Conservation (phyloP, 2,329 filamentous ascomycete genomes). For the Aspergillus hortae region DNA sequence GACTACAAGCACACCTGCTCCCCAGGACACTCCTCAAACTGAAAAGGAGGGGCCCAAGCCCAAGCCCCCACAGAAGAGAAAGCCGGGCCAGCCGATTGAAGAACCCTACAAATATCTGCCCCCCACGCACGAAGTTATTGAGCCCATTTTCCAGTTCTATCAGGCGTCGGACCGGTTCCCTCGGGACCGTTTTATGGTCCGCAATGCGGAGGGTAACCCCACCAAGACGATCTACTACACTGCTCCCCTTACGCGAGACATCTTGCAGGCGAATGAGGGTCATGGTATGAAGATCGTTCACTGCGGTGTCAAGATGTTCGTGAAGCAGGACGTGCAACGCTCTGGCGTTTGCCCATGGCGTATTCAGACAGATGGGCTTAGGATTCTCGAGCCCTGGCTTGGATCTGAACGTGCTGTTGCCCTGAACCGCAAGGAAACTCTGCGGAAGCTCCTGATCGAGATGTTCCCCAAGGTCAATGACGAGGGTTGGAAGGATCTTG, state of each 20-base stretch:
- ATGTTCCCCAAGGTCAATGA: slow-evolving; percentile 91
- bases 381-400: slow-evolving; percentile 87
- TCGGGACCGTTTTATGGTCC: slow-evolving; percentile 88
- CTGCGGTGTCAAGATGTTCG: slow-evolving; percentile 97
- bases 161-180: slow-evolving; percentile 80
- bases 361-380: slow-evolving; percentile 90
- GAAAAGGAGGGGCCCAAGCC: slow-evolving; percentile 9
- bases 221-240: slow-evolving; percentile 98
- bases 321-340: slow-evolving; percentile 90
- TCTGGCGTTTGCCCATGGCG: slow-evolving; percentile 88
- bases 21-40: slow-evolving; percentile 11
- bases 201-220: slow-evolving; percentile 83
- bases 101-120: slow-evolving; percentile 93
- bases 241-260: slow-evolving; percentile 75
- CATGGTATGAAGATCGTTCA: slow-evolving; percentile 94
- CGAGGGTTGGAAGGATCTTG: slow-evolving; percentile 69
- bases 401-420: slow-evolving; percentile 71
- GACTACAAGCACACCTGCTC: slow-evolving; percentile 17
- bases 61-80: slow-evolving; percentile 33
- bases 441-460: slow-evolving; percentile 79
- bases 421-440: slow-evolving; percentile 72
- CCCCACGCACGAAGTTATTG: slow-evolving; percentile 69
- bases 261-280: slow-evolving; percentile 82
- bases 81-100: slow-evolving; percentile 58
- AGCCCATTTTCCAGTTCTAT: slow-evolving; percentile 79